A percentile compares a stretch with the other conserved stretches of the same genome.
phyloP scores from a whole-genome alignment of 2,329 filamentous ascomycete species.

The Diaporthe ampelina region DNA sequence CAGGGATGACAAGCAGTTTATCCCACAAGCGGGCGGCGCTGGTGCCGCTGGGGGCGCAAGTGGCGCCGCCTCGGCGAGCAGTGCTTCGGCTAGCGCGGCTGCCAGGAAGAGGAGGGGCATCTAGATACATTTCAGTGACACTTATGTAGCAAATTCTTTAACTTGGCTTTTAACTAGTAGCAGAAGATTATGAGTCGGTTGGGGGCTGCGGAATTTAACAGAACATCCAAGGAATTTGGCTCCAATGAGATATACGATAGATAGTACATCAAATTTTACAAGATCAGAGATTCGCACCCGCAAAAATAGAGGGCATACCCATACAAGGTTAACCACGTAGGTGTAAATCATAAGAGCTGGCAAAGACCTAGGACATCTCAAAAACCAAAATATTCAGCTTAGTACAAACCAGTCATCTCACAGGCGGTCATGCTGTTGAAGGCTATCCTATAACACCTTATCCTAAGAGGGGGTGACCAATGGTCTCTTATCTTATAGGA shows the following conservation, averaged over 20 bases:
- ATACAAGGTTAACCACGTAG: no score
- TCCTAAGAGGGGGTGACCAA: no score
- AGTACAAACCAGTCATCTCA: no score
- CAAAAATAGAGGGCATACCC: no score
- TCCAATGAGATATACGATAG: background rate
- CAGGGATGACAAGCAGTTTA: conserved; percentile 29
- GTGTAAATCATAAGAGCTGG: no score
- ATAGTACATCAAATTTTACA: background rate
- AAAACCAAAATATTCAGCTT: no score
- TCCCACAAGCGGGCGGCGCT: background rate
- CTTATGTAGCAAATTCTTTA: no score
- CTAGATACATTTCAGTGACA: background rate
- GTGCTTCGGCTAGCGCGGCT: background rate
- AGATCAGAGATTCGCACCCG: no score
- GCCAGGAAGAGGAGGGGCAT: conserved; percentile 7
- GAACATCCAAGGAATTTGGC: background rate
- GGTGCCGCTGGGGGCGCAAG: background rate
- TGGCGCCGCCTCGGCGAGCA: background rate
- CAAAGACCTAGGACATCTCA: no score
- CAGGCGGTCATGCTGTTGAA: no score
- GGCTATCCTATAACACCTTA: no score
- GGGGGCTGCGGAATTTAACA: background rate
- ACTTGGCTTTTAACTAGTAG: background rate
- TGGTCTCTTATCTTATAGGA: no score
- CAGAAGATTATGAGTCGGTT: background rate